Conservation (phyloP, 208 protist genomes). For the Leishmania lainsoni region DNA sequence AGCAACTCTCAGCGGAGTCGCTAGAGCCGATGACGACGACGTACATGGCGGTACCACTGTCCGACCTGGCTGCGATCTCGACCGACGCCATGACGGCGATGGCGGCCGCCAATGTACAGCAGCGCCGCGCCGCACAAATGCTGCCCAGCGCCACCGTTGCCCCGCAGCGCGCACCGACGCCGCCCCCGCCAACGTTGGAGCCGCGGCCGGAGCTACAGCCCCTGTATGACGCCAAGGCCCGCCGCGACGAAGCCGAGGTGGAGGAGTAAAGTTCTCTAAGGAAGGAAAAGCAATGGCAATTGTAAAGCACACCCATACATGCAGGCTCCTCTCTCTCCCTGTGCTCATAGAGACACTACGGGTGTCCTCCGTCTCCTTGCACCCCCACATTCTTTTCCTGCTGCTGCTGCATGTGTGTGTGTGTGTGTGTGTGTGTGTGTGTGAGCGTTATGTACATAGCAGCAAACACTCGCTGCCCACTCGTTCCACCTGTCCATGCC, state of each 20-base stretch:
- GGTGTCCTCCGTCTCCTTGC: not conserved
- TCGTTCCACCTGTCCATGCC: not conserved
- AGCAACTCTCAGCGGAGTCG: slow-evolving; percentile 17
- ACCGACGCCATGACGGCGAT: slow-evolving; percentile 73
- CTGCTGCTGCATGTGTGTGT: not conserved
- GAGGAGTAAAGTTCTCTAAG: slow-evolving; percentile 26
- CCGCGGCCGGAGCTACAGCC: slow-evolving; percentile 82
- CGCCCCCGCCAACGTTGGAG: slow-evolving; percentile 67
- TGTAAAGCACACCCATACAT: not conserved
- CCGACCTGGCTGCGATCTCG: slow-evolving; percentile 37
- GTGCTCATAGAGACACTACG: not conserved
- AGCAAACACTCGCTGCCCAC: not conserved
- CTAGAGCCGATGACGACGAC: slow-evolving; percentile 22
- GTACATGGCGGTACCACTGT: slow-evolving; percentile 63
- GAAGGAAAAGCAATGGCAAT: not conserved
- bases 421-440: slow-evolving; percentile 3
- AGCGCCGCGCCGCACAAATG: slow-evolving; percentile 36
- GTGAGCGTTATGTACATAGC: slow-evolving; percentile 1
- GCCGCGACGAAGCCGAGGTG: slow-evolving; percentile 51
- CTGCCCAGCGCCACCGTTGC: slow-evolving; percentile 64
- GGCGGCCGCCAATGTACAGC: slow-evolving; percentile 41
- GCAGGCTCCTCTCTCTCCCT: not conserved
- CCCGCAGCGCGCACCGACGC: slow-evolving; percentile 80
- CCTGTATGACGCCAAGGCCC: slow-evolving; percentile 70
- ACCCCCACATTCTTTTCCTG: not conserved